Percentiles rank a stretch among this genome's conserved stretches.
These are phyloP conservation scores for Paramecium caudatum DNA, from an alignment of 73 alveolate genomes.

Conservation along the genomic window DNA sequence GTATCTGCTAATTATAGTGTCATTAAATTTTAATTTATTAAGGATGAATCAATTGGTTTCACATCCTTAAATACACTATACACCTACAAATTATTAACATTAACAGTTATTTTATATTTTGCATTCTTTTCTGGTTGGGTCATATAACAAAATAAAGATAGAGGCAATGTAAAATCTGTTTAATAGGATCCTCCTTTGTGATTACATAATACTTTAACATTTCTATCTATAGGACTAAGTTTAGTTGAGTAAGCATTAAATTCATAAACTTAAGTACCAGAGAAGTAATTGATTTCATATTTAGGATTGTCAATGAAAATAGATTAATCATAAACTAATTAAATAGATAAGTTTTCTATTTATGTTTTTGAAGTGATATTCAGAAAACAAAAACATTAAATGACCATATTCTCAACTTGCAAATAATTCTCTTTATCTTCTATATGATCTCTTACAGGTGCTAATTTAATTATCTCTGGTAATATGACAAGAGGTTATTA, in stretches of 20 bases:
- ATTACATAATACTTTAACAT: not conserved
- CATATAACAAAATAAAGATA: slow-evolving; percentile 53
- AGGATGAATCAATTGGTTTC: slow-evolving; percentile 6
- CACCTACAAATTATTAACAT: not conserved
- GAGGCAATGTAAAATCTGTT: slow-evolving; percentile 62
- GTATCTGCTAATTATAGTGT: slow-evolving; percentile 21
- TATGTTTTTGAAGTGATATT: not conserved
- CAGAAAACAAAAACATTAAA: not conserved
- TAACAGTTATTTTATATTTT: slow-evolving; percentile 63
- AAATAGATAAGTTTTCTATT: not conserved
- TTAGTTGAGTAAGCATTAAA: slow-evolving; percentile 52
- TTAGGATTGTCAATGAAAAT: not conserved
- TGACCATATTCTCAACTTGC: not conserved
- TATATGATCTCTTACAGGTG: slow-evolving; percentile 19
- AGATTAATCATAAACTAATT: slow-evolving; percentile 18
- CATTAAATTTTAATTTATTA: not conserved
- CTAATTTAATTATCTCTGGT: slow-evolving; percentile 35
- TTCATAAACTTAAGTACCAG: not conserved
- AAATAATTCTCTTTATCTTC: slow-evolving; percentile 50
- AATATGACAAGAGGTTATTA: not conserved
- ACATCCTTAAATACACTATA: not conserved
- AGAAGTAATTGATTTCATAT: not conserved
- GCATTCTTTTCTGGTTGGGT: slow-evolving; percentile 69
- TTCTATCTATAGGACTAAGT: not conserved
- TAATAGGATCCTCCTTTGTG: slow-evolving; percentile 41